Evolutionary conservation across 2,329 filamentous ascomycete species (phyloP).

Genomic region (Calonectria pauciramosa): DNA sequence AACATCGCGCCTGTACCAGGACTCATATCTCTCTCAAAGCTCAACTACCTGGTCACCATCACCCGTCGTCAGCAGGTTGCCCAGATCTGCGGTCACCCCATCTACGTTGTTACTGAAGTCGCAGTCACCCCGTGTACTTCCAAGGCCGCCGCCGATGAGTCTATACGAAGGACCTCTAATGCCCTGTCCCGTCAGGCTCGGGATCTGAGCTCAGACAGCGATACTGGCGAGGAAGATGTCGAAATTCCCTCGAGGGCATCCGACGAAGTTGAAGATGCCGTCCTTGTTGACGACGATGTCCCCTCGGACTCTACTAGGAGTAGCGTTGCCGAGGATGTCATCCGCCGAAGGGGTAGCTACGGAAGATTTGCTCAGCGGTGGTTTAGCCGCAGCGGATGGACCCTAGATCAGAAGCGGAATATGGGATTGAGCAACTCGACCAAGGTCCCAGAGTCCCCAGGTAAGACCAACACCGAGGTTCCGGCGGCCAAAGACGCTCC

Average conservation of each 20-base stretch:
- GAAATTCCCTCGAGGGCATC: slow-evolving; percentile 50
- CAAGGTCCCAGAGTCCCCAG: slow-evolving; percentile 33
- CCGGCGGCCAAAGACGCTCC: slow-evolving; percentile 51
- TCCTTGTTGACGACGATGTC: slow-evolving; percentile 50
- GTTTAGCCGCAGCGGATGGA: slow-evolving; percentile 91
- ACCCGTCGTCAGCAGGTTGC: slow-evolving; percentile 90
- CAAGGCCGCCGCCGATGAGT: slow-evolving; percentile 78
- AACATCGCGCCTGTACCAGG: slow-evolving; percentile 64
- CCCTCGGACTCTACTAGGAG: slow-evolving; percentile 57
- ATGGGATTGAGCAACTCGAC: slow-evolving; percentile 73
- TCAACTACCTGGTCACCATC: slow-evolving; percentile 89
- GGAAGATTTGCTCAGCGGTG: slow-evolving; percentile 91
- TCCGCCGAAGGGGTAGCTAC: slow-evolving; percentile 85
- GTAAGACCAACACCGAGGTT: slow-evolving; percentile 28
- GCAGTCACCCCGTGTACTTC: slow-evolving; percentile 90
- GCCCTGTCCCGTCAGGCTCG: slow-evolving; percentile 56
- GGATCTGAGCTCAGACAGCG: slow-evolving; percentile 58
- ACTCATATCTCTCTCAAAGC: slow-evolving; percentile 83
- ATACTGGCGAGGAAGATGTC: slow-evolving; percentile 63
- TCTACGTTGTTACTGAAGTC: slow-evolving; percentile 91
- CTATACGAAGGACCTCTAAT: slow-evolving; percentile 73
- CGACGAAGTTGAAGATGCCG: slow-evolving; percentile 61
- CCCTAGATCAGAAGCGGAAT: slow-evolving; percentile 75
- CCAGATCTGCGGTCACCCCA: slow-evolving; percentile 82
- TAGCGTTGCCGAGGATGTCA: slow-evolving; percentile 90